Base-by-base conservation (phyloP, 2,329 filamentous ascomycete genomes). In the Dissoconium aciculare region DNA sequence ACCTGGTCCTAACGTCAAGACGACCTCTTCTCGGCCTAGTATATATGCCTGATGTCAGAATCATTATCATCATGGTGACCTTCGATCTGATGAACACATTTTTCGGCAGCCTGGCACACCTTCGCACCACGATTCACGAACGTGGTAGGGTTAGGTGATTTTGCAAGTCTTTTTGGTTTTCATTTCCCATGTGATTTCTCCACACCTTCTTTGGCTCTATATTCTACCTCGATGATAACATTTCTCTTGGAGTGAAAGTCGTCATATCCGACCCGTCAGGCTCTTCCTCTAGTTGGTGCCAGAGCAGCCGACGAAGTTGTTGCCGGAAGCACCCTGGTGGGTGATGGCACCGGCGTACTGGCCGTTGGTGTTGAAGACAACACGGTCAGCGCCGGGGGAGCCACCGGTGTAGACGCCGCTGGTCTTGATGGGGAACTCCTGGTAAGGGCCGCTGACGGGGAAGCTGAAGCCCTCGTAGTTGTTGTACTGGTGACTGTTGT, bases 241-340 rank as follows among this genome's bases (percentile, higher is more conserved):
- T 8, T 8, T 23, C 19, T 23, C 19, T 23, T 23, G 19, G n/a
- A 8, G n/a, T 23, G n/a, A 23, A 23, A 23, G 8, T 23, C 19
- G 8, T 8, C n/a, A 38, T 92, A 74, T 56, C 79, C 14, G 31
- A 31, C 17, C 32, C 35, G 31, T 32, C 23, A 14, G 13, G 29
- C 24, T n/a, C 27, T 17, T 36, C 11, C 39, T 39, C 36, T 31
- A 36, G 21, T 16, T 17, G 27, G 53, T 56, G 16, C 58, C 57
- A 25, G 49, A 50, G 50, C 75, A 80, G n/a, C 60, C 66, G 33
- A 80, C 71, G 54, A 81, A 81, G 54, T 67, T 60, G 51, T 79
- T 73, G 5, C 72, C 72, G 30, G 64, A 69, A 11, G 76, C 75
- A 15, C 76, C 76, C 13, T 71, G 77, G 47, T 81, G 77, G 0